These are phyloP conservation scores for Ilex paraguariensis DNA, from an alignment of 305 asterid genomes.

Conservation along the genomic window DNA sequence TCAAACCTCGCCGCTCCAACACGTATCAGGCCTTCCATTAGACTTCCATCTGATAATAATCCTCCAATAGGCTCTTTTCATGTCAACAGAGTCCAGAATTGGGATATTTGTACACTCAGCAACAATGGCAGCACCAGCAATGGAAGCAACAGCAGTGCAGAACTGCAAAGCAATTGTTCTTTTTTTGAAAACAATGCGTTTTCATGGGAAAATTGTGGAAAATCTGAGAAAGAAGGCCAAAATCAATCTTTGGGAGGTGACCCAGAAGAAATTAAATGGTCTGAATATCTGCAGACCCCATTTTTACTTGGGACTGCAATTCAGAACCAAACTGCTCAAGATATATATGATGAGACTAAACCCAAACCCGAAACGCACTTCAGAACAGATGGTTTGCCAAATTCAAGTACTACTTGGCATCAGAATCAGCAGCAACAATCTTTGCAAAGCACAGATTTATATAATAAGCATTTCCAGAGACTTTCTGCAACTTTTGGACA, in stretches of 20 bases:
- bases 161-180: background rate
- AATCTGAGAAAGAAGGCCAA: constrained; percentile 31
- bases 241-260: background rate
- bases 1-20: constrained; percentile 10
- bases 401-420: constrained; percentile 28
- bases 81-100: constrained; percentile 37
- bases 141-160: constrained; percentile 21
- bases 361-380: constrained; percentile 29
- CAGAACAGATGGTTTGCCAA: constrained; percentile 24
- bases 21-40: constrained; percentile 20
- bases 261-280: constrained; percentile 58
- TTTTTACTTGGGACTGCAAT: constrained; percentile 32
- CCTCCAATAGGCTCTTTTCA: constrained; percentile 14
- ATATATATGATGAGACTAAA: constrained; percentile 32
- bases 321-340: constrained; percentile 27
- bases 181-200: constrained; percentile 26
- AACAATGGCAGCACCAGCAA: constrained; percentile 23
- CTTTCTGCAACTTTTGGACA: constrained; percentile 62
- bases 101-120: constrained; percentile 28
- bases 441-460: constrained; percentile 41
- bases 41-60: constrained; percentile 12
- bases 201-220: constrained; percentile 35
- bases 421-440: constrained; percentile 33
- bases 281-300: constrained; percentile 66
- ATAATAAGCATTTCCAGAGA: constrained; percentile 56